A percentile compares a stretch with the other conserved stretches of the same genome.
Evolutionary conservation across 495 filamentous ascomycete genomes (phyloP).

Genomic region (Niebla homalea): DNA sequence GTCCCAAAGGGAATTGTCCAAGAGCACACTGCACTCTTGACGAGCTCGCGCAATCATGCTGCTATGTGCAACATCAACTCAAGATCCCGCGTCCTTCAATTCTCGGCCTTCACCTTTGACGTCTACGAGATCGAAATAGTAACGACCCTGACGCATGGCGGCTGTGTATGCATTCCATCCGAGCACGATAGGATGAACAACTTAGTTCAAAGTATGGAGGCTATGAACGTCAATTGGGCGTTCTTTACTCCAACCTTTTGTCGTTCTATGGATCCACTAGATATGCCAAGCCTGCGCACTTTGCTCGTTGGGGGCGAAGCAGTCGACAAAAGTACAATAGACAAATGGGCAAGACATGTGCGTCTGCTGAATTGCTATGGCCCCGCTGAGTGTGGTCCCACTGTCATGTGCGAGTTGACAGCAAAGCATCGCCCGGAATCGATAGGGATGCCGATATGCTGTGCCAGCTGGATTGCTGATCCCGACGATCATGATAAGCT

Average conservation of each 20-base stretch:
- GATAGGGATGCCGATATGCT: neutral
- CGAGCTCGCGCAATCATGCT: neutral
- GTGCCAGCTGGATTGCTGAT: neutral
- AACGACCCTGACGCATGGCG: conserved; percentile 25
- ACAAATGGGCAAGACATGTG: conserved; percentile 27
- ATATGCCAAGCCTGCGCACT: neutral
- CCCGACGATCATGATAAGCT: neutral
- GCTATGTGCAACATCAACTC: neutral
- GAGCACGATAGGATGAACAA: neutral
- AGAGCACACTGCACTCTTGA: neutral
- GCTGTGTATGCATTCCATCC: neutral
- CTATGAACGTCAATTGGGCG: neutral
- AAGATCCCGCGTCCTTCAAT: conserved; percentile 31
- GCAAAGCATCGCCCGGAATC: conserved; percentile 22
- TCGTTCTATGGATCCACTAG: neutral
- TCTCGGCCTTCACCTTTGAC: conserved; percentile 39
- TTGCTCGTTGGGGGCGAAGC: neutral
- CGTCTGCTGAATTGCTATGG: conserved; percentile 43
- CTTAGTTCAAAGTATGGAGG: neutral
- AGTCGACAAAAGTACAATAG: neutral
- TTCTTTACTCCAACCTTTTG: neutral
- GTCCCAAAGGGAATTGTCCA: neutral
- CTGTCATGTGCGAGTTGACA: neutral
- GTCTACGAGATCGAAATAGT: conserved; percentile 38
- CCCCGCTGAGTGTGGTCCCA: conserved; percentile 33